A percentile compares a stretch with the other conserved stretches of the same genome.
These are phyloP conservation scores for Cronartium ribicola DNA, from an alignment of 1,284 basidiomycete genomes.

Conservation along the genomic window DNA sequence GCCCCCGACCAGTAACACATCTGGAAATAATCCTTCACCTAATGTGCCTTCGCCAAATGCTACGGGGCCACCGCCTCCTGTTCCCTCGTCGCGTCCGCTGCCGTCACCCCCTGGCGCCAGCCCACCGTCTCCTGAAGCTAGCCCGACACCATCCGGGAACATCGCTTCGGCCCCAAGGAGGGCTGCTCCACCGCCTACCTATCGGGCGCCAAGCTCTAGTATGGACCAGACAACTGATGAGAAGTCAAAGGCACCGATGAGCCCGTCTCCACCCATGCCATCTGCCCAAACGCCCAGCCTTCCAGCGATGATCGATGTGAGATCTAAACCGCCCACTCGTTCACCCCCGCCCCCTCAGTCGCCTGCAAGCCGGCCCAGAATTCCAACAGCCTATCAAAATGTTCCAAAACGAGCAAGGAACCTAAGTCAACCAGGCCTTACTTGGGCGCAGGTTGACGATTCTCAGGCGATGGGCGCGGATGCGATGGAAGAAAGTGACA, in stretches of 20 bases:
- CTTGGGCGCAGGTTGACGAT: constrained; percentile 17
- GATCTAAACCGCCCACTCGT: neutral
- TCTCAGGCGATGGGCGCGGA: neutral
- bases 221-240: constrained; percentile 8
- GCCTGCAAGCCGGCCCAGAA: constrained; percentile 1
- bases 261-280: constrained; percentile 13
- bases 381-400: constrained; percentile 27
- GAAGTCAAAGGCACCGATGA: neutral
- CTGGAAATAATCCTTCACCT: constrained; percentile 4
- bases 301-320: neutral
- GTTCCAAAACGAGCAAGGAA: constrained; percentile 16
- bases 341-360: constrained; percentile 14
- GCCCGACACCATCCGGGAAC: constrained; percentile 7
- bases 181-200: constrained; percentile 22
- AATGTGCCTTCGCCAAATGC: constrained; percentile 7
- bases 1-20: neutral
- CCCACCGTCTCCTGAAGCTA: neutral
- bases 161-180: neutral
- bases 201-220: constrained; percentile 11
- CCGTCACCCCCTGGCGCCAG: constrained; percentile 1
- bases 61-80: constrained; percentile 4
- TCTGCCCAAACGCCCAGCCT: constrained; percentile 7
- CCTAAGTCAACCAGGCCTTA: constrained; percentile 11
- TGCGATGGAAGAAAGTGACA: neutral
- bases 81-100: constrained; percentile 12